Conservation (phyloP, 2,329 filamentous ascomycete genomes). For the Basipetospora chlamydospora region DNA sequence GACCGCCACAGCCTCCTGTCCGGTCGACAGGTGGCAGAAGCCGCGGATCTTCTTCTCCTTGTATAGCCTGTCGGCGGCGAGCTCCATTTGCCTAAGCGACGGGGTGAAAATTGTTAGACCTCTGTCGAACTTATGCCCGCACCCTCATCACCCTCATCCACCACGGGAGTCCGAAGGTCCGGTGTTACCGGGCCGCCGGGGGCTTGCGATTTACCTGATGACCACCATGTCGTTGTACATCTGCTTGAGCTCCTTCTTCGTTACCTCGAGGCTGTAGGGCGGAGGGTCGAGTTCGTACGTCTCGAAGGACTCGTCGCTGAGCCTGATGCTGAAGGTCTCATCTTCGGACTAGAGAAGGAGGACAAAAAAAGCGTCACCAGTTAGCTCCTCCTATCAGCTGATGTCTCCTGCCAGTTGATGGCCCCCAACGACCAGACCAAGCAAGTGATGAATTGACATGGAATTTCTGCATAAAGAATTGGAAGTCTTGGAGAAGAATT, state of each 20-base stretch:
- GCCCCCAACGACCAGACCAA: no score
- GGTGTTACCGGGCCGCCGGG: background rate
- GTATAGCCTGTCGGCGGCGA: constrained; percentile 97
- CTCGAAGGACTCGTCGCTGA: constrained; percentile 98
- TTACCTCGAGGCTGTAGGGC: constrained; percentile 79
- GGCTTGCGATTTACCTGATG: constrained; percentile 50
- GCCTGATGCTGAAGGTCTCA: constrained; percentile 77
- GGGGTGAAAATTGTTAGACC: background rate
- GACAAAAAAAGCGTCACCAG: background rate
- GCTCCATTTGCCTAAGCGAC: constrained; percentile 79
- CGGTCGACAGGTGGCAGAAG: constrained; percentile 97
- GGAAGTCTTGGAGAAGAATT: no score
- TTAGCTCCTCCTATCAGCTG: no score
- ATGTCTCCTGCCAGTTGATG: no score
- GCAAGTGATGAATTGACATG: constrained; percentile 1
- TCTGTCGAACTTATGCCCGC: background rate
- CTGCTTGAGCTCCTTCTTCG: constrained; percentile 96
- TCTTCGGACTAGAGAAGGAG: constrained; percentile 59
- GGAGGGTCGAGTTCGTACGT: constrained; percentile 98
- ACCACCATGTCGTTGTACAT: constrained; percentile 98
- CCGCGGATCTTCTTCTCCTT: constrained; percentile 99
- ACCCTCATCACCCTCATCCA: no score
- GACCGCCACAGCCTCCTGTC: constrained; percentile 92
- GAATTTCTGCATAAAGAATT: no score
- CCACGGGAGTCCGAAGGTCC: no score